phyloP scores from a whole-genome alignment of 257 asterid species.

The Solanum chmielewskii region DNA sequence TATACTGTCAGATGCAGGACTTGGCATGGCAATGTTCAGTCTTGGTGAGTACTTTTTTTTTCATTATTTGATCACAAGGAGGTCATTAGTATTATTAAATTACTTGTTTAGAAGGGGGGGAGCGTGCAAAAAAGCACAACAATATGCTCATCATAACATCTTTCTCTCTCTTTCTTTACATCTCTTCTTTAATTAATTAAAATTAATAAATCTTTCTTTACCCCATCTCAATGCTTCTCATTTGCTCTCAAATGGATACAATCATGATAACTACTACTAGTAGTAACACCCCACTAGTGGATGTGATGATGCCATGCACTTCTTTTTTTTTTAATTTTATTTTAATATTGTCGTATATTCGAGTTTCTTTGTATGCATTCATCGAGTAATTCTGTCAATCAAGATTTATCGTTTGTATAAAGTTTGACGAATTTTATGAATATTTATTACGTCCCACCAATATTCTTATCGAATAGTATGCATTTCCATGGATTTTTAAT shows the following conservation, averaged over 20 bases:
- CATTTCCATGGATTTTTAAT: neutral
- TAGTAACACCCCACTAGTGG: constrained; percentile 1
- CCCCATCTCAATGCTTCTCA: neutral
- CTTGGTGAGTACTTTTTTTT: constrained; percentile 44
- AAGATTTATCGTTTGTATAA: no score
- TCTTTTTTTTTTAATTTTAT: neutral
- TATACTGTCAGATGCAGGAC: constrained; percentile 97
- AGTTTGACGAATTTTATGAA: neutral
- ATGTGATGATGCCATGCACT: constrained; percentile 13
- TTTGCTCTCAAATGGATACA: neutral
- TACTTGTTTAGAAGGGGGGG: neutral
- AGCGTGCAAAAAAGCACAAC: constrained; percentile 42
- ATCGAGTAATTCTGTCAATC: neutral
- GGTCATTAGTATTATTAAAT: neutral
- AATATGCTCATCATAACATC: constrained; percentile 31
- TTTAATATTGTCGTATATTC: neutral
- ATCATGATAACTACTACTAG: neutral
- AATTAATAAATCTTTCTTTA: constrained; percentile 1
- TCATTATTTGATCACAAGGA: neutral
- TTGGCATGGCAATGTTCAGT: constrained; percentile 99
- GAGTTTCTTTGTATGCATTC: neutral
- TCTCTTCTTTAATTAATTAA: constrained; percentile 1
- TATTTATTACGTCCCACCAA: neutral
- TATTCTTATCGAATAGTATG: neutral
- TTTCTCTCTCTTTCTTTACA: constrained; percentile 6